Evolutionary conservation across 129 eudicot species (phyloP), one percentile per base, ranked within the genome.

Genomic region (Arctium lappa): DNA sequence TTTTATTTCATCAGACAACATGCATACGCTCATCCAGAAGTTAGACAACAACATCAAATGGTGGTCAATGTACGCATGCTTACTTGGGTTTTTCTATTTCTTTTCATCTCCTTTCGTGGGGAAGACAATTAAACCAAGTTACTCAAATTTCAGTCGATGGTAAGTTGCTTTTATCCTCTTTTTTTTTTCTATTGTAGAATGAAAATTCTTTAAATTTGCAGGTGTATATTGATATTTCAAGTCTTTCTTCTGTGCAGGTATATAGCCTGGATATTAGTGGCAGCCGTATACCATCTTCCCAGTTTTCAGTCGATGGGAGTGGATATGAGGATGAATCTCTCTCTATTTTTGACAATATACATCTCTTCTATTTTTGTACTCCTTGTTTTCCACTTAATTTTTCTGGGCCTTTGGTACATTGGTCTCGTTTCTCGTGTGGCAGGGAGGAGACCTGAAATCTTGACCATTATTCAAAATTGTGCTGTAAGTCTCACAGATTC

Each of bases 261-360:
- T 76, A 91, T 93, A 77, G 97, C 73, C 44, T 95, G 99, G 99
- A 89, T 95, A 86, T 86, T 91, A 83, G 92, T 95, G 72, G 99
- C 99, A 12, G 97, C 99, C 56, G 76, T 95, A 62, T 95, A 96
- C 89, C 99, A 96, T 85, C 95, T 96, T 74, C 99, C 99, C 3
- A 96, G 98, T 89, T 93, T 96, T 82, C 97, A 87, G 76, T 96
- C 99, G 48, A 96, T 96, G 99, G 99, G 99, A 90, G 98, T 96
- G 76, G 99, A 96, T 86, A 85, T 96, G 90, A 90, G 98, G 89
- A 96, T 96, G 99, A 96, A 93, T 84, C 94, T 96, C 22, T 96
- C 99, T 6, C 87, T 95, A 83, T 95, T 95, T 75, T 80, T 95
- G 85, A 86, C 98, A 15, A 91, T 95, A 78, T 95, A 88, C 71